A percentile compares a stretch with the other conserved stretches of the same genome.
Conservation (phyloP, 495 filamentous ascomycete species). For the Aspergillus campestris region DNA sequence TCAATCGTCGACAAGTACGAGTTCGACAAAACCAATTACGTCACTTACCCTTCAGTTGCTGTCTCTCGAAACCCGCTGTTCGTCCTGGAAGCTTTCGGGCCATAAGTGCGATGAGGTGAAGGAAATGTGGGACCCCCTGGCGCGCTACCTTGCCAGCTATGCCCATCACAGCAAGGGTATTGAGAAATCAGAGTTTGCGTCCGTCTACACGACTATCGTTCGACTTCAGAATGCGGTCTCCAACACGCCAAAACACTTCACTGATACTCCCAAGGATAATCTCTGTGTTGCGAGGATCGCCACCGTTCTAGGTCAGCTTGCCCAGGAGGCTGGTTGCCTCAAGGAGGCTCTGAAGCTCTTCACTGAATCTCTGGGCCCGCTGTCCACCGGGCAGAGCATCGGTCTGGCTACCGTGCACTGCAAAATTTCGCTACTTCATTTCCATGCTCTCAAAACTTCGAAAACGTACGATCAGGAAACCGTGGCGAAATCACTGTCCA, state of each 20-base stretch:
- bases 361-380: slow-evolving; percentile 22
- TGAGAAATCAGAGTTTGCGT: slow-evolving; percentile 32
- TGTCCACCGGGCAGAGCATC: slow-evolving; percentile 28
- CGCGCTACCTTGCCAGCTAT: slow-evolving; percentile 56
- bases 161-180: slow-evolving; percentile 42
- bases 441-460: slow-evolving; percentile 27
- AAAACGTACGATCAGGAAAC: slow-evolving; percentile 10
- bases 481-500: slow-evolving; percentile 19
- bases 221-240: slow-evolving; percentile 28
- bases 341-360: slow-evolving; percentile 37
- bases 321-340: slow-evolving; percentile 36
- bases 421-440: slow-evolving; percentile 33
- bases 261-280: slow-evolving; percentile 15
- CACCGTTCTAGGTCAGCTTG: slow-evolving; percentile 34
- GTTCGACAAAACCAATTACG: slow-evolving; percentile 48
- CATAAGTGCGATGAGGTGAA: slow-evolving; percentile 59
- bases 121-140: slow-evolving; percentile 62
- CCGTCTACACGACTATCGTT: slow-evolving; percentile 28
- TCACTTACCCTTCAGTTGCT: slow-evolving; percentile 58
- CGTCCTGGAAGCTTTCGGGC: slow-evolving; percentile 64
- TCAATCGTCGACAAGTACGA: slow-evolving; percentile 24
- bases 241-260: slow-evolving; percentile 20
- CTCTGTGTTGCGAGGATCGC: slow-evolving; percentile 25
- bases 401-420: slow-evolving; percentile 31
- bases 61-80: slow-evolving; percentile 54